Conservation (phyloP, 2,329 filamentous ascomycete species). For the Iodosphaeria phyllophila region DNA sequence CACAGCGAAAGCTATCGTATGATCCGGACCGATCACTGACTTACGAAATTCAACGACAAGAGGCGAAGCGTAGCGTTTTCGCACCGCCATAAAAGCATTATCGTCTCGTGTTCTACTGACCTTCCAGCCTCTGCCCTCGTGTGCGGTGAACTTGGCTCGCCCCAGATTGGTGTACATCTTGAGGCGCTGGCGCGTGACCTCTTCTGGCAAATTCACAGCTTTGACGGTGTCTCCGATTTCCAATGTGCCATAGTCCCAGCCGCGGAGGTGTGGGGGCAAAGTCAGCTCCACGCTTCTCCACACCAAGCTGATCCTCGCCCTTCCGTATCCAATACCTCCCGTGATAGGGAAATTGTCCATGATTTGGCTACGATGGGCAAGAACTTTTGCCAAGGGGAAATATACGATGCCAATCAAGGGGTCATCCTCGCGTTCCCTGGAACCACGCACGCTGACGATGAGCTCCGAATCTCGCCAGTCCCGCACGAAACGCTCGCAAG, state of each 20-base stretch:
- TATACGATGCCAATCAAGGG: constrained; percentile 52
- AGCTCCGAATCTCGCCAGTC: constrained; percentile 51
- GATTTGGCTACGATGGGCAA: constrained; percentile 43
- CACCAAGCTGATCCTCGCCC: constrained; percentile 50
- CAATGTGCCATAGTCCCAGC: constrained; percentile 57
- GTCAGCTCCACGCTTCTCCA: constrained; percentile 52
- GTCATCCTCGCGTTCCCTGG: constrained; percentile 50
- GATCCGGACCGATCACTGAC: constrained; percentile 30
- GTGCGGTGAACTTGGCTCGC: constrained; percentile 36
- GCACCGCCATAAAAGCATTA: constrained; percentile 33
- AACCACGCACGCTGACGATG: constrained; percentile 48
- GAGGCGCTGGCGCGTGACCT: constrained; percentile 29
- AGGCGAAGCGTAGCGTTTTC: constrained; percentile 38
- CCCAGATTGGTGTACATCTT: constrained; percentile 41
- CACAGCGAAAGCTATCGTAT: constrained; percentile 40
- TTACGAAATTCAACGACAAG: constrained; percentile 40
- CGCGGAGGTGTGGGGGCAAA: constrained; percentile 35
- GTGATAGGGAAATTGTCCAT: constrained; percentile 47
- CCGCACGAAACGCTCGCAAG: constrained; percentile 51
- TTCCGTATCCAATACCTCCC: constrained; percentile 56
- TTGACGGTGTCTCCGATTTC: constrained; percentile 37
- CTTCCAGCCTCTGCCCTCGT: constrained; percentile 29
- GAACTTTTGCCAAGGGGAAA: constrained; percentile 41
- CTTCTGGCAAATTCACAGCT: constrained; percentile 23
- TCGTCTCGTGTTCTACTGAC: constrained; percentile 22